Base-by-base conservation (phyloP, 2,329 filamentous ascomycete species). In the Epichloe sp. region DNA sequence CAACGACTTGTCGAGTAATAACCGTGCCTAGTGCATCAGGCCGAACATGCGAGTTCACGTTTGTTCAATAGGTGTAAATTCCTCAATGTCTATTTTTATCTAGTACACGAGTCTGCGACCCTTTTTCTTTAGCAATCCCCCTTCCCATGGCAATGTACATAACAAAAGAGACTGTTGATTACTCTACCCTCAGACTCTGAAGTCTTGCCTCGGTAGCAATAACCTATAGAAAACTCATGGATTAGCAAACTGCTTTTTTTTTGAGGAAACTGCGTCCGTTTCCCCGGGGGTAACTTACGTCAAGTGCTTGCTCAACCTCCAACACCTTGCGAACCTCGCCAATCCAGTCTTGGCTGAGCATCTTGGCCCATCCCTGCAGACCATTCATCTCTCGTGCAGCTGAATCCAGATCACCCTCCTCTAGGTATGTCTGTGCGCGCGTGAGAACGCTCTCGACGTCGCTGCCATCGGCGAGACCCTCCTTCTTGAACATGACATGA, bases 401-500 rank as follows among this genome's bases (percentile, higher is more conserved):
- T 49, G 79, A 83, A 67, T 98, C 93, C 52, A 98, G 71, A 63
- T 96, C 84, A 21, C 93, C 93, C 71, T 97, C 88, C 71, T 98
- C 90, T 19, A 98, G 77, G 59, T 88, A 78, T 7, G 83, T 89
- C 71, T 98, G 90, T 1, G 93, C 91, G 56, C 93, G 79, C 3
- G 87, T 86, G 45, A 98, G 78, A 53, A 97, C 84, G 62, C 89
- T 94, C 76, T 98, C 93, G 21, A 97, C 91, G 63, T 97, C 91
- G 59, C 88, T 78, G 19, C 91, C 89, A 23, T 82, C 82, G 0
- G 88, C 85, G 45, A 93, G 75, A 10, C 86, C 87, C 62, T 86
- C 83, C 78, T 97, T 97, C 76, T 88, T 89, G 79, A 98, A 97
- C 72, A 97, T 82, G 49, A 97, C 77, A 72, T 95, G 94, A 75